A percentile compares a stretch with the other conserved stretches of the same genome.
Conservation (phyloP, 495 filamentous ascomycete genomes). For the Friedmanniomyces endolithicus region DNA sequence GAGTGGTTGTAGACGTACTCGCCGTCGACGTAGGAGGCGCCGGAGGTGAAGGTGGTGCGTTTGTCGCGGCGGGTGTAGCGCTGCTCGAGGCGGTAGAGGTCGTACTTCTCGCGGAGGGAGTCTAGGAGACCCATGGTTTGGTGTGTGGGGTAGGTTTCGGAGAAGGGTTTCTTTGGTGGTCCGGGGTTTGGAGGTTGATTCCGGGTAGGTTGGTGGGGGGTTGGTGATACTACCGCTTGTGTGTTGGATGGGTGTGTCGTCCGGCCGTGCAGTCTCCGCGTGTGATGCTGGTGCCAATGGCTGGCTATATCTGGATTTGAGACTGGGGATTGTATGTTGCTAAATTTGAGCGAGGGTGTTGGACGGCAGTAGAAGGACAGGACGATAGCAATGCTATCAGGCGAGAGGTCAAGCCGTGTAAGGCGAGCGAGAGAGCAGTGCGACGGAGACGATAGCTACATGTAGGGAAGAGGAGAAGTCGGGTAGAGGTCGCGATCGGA, state of each 20-base stretch:
- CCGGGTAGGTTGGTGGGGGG: neutral
- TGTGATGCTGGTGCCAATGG: neutral
- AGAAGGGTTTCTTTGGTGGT: neutral
- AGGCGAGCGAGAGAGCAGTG: neutral
- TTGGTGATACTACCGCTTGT: no score
- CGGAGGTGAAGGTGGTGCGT: conserved; percentile 72
- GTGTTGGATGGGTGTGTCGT: no score
- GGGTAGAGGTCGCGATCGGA: no score
- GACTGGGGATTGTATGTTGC: neutral
- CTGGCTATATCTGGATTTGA: neutral
- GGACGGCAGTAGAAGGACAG: neutral
- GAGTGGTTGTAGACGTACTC: conserved; percentile 60
- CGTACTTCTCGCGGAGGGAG: conserved; percentile 45
- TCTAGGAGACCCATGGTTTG: conserved; percentile 19
- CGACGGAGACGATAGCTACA: neutral
- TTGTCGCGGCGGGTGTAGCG: conserved; percentile 78
- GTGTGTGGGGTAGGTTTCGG: neutral
- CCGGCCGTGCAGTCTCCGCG: neutral
- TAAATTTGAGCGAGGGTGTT: neutral
- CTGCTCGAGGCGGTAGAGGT: conserved; percentile 87
- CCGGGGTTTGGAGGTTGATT: neutral
- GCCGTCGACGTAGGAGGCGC: conserved; percentile 80
- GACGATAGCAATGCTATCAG: neutral
- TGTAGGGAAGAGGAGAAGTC: no score
- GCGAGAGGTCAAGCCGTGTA: neutral